A percentile compares a stretch with the other conserved stretches of the same genome.
phyloP scores from a whole-genome alignment of 2,329 filamentous ascomycete species.

The Ceratocystis destructans region DNA sequence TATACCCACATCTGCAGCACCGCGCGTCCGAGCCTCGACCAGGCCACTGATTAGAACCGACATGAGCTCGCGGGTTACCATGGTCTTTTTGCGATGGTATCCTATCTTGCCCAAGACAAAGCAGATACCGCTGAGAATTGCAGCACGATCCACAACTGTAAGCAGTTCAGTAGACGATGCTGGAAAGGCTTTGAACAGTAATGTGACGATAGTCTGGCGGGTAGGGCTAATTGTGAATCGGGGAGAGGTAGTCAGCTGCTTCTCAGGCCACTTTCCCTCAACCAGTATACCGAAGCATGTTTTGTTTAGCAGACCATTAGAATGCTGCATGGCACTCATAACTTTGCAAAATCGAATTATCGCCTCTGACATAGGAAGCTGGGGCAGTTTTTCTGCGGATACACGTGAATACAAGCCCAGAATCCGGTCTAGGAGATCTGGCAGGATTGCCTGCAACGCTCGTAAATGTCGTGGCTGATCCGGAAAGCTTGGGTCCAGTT shows the following conservation, averaged over 20 bases:
- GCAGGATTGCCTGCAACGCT: slow-evolving; percentile 45
- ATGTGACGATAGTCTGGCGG: slow-evolving; percentile 49
- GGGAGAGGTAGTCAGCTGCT: slow-evolving; percentile 38
- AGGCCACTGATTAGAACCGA: slow-evolving; percentile 70
- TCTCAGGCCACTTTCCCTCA: slow-evolving; percentile 42
- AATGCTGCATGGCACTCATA: slow-evolving; percentile 51
- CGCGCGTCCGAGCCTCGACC: slow-evolving; percentile 79
- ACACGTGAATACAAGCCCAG: slow-evolving; percentile 59
- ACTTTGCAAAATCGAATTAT: slow-evolving; percentile 61
- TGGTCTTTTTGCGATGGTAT: slow-evolving; percentile 76
- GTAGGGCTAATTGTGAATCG: slow-evolving; percentile 42
- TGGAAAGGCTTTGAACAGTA: slow-evolving; percentile 58
- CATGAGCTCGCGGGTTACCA: slow-evolving; percentile 76
- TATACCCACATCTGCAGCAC: slow-evolving; percentile 89
- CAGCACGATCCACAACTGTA: slow-evolving; percentile 60
- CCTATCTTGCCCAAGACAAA: slow-evolving; percentile 71
- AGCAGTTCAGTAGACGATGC: slow-evolving; percentile 51
- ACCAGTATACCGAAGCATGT: slow-evolving; percentile 52
- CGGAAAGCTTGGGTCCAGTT: slow-evolving; percentile 27
- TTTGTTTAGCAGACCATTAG: slow-evolving; percentile 48
- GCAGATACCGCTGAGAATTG: slow-evolving; percentile 72
- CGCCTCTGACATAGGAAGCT: slow-evolving; percentile 57
- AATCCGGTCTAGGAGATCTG: slow-evolving; percentile 63
- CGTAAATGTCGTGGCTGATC: slow-evolving; percentile 40
- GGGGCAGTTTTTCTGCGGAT: slow-evolving; percentile 55